Conservation (phyloP, 345 rosid genomes). For the Theobroma cacao region DNA sequence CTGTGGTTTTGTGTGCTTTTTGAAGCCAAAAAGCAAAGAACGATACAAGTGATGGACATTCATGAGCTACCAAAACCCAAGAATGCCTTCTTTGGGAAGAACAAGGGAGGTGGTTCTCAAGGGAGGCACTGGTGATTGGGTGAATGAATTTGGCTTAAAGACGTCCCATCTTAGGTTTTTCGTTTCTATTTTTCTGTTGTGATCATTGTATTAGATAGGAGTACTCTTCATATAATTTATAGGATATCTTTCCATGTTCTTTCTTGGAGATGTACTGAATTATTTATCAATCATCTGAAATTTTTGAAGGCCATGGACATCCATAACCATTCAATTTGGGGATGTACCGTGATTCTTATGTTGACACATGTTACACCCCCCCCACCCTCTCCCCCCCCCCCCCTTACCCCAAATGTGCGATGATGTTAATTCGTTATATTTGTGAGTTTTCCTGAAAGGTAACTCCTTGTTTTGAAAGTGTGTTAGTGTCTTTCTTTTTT, state of each 20-base stretch:
- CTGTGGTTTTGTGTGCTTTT: constrained; percentile 20
- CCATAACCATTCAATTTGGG: constrained; percentile 1
- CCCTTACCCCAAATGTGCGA: not conserved
- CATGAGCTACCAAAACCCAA: constrained; percentile 95
- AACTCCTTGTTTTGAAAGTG: constrained; percentile 3
- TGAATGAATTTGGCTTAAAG: constrained; percentile 14
- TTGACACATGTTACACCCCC: not conserved
- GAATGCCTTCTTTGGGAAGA: constrained; percentile 83
- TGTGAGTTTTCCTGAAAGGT: not conserved
- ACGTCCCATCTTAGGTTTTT: not conserved
- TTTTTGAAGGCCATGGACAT: constrained; percentile 3
- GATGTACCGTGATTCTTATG: not conserved
- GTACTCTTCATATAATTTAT: not conserved
- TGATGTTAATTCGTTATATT: not conserved
- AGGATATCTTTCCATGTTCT: constrained; percentile 1
- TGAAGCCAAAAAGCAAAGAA: constrained; percentile 99
- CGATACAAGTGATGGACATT: constrained; percentile 98
- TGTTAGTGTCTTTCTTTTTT: not conserved
- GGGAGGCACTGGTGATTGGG: constrained; percentile 86
- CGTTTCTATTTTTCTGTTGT: not conserved
- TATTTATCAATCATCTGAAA: constrained; percentile 1
- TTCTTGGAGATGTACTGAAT: not conserved
- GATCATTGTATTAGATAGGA: not conserved
- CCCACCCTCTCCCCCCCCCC: not conserved
- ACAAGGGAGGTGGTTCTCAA: constrained; percentile 81